Base-by-base conservation (phyloP, 768 basidiomycete species). In the Pleurotus djamor region DNA sequence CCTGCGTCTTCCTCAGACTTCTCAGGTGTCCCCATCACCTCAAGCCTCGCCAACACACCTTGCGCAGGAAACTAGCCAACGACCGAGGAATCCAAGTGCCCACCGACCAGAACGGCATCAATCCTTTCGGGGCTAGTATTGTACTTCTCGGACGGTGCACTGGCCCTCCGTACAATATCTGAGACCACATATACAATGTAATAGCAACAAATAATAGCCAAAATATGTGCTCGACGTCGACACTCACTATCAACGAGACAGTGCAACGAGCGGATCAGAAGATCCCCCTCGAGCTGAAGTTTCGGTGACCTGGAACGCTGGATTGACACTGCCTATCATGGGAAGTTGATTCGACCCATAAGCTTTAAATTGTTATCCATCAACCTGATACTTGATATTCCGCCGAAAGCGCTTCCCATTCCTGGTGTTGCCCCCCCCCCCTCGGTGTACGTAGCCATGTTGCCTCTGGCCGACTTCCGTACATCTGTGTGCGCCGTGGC, bases 1-100 rank as follows among this genome's bases (percentile, higher is more conserved):
- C 54, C 52, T 56, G 54, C 54, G 54, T 41, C 41, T 56, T 41
- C 21, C 41, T 7, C 21, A 21, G 54, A 32, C 54, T 56, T 32
- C 16, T 41, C 33, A 12, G 38, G 28, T 16, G 16, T 44, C 54
- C 17, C 54, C 41, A 12, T 44, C 41, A 28, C 17, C 54, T 43
- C n/a, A 37, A 41, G 41, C 41, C 41, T 56, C 54, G 54, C 17
- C 54, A 56, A 41, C 37, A 28, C 21, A 28, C 21, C 21, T 28
- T 28, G 21, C 21, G 21, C 21, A 28, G 21, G 21, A 28, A 41
- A 56, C 37, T 17, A 44, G 54, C 54, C 12, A 44, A 5, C 44
- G 41, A 43, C 54, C 54, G 28, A 9, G 41, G 7, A 47, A n/a
- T 21, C 36, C 41, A 56, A 14, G 32, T 50, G 9, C 49, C 16